Evolutionary conservation across 148 eudicot genomes (phyloP).

Genomic region (Euryodendron excelsum): DNA sequence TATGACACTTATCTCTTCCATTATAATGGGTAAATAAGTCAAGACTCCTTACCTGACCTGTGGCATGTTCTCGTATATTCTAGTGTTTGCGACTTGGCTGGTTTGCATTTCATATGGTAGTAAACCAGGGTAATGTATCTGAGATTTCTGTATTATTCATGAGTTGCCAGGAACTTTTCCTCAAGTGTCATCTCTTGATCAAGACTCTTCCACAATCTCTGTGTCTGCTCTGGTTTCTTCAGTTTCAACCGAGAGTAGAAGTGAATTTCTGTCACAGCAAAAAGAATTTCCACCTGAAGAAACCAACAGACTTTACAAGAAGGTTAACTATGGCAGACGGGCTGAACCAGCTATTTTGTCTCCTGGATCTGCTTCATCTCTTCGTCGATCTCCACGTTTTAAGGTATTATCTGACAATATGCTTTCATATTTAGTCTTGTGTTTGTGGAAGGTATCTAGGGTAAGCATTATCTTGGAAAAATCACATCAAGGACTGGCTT

Average conservation of each 20-base stretch:
- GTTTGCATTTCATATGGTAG: not conserved
- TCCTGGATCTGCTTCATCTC: conserved; percentile 51
- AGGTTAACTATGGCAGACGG: conserved; percentile 30
- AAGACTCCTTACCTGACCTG: not conserved
- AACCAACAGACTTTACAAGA: conserved; percentile 36
- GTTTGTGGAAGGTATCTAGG: not conserved
- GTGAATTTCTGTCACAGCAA: conserved; percentile 39
- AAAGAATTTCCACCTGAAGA: conserved; percentile 35
- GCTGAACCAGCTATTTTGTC: conserved; percentile 35
- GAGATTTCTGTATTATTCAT: not conserved
- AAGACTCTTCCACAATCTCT: conserved; percentile 51
- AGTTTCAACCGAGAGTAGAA: conserved; percentile 49
- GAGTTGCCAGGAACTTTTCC: conserved; percentile 40
- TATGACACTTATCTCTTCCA: conserved; percentile 24
- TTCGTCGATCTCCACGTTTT: conserved; percentile 69
- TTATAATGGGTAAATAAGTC: no score
- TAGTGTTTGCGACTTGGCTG: not conserved
- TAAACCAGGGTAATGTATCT: no score
- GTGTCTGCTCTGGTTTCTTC: conserved; percentile 71
- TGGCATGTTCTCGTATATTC: not conserved
- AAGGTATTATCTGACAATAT: conserved; percentile 34
- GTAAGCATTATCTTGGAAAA: not conserved
- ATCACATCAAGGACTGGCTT: no score
- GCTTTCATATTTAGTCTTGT: not conserved
- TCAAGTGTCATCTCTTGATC: conserved; percentile 34